Base-by-base conservation (phyloP, 1,284 basidiomycete genomes). In the Sanghuangporus weigelae region DNA sequence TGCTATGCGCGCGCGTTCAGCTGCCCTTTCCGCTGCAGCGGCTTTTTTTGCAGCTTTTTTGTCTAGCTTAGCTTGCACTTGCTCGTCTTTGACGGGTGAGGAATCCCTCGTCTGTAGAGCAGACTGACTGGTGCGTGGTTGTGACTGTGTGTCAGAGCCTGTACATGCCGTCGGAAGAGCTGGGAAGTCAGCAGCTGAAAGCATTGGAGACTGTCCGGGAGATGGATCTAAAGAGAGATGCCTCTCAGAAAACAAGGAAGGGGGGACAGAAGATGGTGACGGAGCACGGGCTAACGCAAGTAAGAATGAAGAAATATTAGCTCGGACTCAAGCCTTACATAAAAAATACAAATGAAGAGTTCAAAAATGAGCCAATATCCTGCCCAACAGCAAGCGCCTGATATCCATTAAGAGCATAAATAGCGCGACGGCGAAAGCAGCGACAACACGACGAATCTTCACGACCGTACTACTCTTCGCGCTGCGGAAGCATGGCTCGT, bases 401-500 rank as follows among this genome's bases (percentile, higher is more conserved):
- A 39, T 36, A 36, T 12, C 57, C n/a, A 12, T 23, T 8, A 31
- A 46, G 31, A 48, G n/a, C n/a, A 39, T 46, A 38, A 21, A 42
- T 35, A 57, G 8, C 58, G 48, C 31, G 48, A 16, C 54, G 42
- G 48, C 35, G 5, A 23, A 23, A 14, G 42, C 51, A 55, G 54
- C 55, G 53, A 23, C 16, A 19, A 31, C 3, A 31, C 26, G 26
- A 31, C 16, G 26, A 11, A 57, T 40, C 39, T 60, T 55, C 56
- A 63, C 49, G 62, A 63, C 62, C 26, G 39, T 59, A 59, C 59
- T 44, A 64, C 16, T 39, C 58, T 64, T 60, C 63, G 86, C 85
- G 87, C 86, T 89, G 85, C 78, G 78, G 85, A 89, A 88, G 87
- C 78, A 89, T 84, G 86, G 86, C 76, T 69, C 86, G 59, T 57